phyloP scores from a whole-genome alignment of 164 flowering plant species.

The Tinospora cordifolia region DNA sequence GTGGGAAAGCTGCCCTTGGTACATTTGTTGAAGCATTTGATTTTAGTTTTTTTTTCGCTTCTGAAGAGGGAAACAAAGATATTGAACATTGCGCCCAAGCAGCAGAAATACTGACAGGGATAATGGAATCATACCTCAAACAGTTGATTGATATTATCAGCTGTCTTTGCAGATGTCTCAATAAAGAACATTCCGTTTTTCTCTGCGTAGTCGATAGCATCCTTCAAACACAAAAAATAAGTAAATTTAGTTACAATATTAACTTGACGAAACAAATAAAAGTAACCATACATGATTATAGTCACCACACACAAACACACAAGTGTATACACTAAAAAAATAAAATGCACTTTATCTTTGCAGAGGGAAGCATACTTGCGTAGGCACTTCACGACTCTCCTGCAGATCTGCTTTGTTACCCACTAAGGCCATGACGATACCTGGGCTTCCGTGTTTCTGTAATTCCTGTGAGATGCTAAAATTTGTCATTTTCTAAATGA shows the following conservation, averaged over 20 bases:
- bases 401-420: constrained; percentile 99
- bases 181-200: constrained; percentile 97
- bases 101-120: background rate
- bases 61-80: background rate
- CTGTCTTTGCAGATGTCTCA: constrained; percentile 98
- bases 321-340: no score
- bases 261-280: background rate
- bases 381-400: constrained; percentile 69
- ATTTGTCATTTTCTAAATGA: background rate
- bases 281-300: background rate
- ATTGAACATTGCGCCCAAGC: background rate
- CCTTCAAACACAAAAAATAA: constrained; percentile 37
- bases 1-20: background rate
- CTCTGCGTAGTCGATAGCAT: constrained; percentile 83
- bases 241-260: background rate
- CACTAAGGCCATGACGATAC: constrained; percentile 91
- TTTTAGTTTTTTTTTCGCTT: background rate
- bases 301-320: background rate
- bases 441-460: constrained; percentile 95
- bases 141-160: constrained; percentile 93
- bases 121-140: constrained; percentile 56
- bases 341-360: background rate
- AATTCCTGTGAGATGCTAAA: constrained; percentile 50
- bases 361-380: constrained; percentile 43
- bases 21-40: no score